Base-by-base conservation (phyloP, 805 yeast species). In the Cyberlindnera mycetangii region DNA sequence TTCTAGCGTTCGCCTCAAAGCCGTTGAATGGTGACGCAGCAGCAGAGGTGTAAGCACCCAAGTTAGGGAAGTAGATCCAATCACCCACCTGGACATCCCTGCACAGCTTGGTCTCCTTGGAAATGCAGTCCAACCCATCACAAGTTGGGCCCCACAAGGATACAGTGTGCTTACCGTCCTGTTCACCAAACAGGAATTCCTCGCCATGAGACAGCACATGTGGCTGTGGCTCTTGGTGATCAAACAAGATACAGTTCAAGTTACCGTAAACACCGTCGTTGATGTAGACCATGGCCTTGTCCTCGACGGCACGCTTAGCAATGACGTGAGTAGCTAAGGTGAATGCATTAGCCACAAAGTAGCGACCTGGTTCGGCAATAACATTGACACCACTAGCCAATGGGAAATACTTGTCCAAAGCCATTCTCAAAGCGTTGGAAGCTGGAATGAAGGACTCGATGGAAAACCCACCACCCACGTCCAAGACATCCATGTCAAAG, bases 121-220 rank as follows among this genome's bases (percentile, higher is more conserved):
- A 64, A 46, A 92, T 79, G 64, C 95, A 85, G 65, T 92, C 99
- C 51, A 92, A 72, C 3, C 97, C 97, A 67, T 92, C 99, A 69
- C 99, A 92, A 16, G 98, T 92, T 36, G 98, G 99, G 6, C 99
- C 99, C 99, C 99, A 92, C 48, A 93, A 75, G 4, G 96, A 86
- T 42, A 76, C 83, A 35, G 63, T 64, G 51, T 64, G 57, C 16
- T 39, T 28, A 33, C 64, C 61, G 32, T 46, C 14, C 28, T 41
- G 14, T 33, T 64, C 70, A 42, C 55, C 57, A 54, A 72, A 75
- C 48, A 65, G 65, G 60, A 73, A 77, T 36, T 70, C 60, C 34
- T 74, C 73, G 32, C 71, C 64, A 50, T 80, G 81, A 37, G 79
- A 71, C 48, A 90, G 71, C 6, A 87, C 85, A 51, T 69, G 71